Base-by-base conservation (phyloP, 1,284 basidiomycete genomes). In the Neolentinus lepideus region DNA sequence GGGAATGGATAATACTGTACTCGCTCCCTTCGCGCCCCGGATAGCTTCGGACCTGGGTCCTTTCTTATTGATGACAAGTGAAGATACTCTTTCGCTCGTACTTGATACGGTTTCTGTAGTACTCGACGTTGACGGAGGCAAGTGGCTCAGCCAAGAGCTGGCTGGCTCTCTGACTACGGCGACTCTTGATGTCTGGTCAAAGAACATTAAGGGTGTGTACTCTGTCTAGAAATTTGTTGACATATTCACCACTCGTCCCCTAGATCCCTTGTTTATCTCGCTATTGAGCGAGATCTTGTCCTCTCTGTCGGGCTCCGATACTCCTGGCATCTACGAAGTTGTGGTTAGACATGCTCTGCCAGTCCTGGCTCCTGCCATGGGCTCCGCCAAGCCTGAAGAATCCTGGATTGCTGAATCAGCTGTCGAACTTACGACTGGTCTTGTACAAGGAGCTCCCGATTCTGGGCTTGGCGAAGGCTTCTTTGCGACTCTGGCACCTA, bases 61-160 rank as follows among this genome's bases (percentile, higher is more conserved):
- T 0, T 88, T 98, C 67, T 71, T 98, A 24, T 72, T 85, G 8
- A 74, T 84, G 31, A 87, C 93, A 0, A 85, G 88, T 1, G 92
- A 94, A 59, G 93, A 97, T 63, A 93, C 94, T 0, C 79, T 98
- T 12, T 87, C 91, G n/a, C 80, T 98, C 9, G 83, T 98, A 25
- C 75, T 98, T 24, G 94, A 98, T 66, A 88, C 93, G 0, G 72
- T 95, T 50, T 81, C 88, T 1, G 83, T 89, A 1, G 83, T 95
- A 2, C 72, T 94, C 1, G 82, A 86, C 27, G 79, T 96, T 2
- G 84, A 90, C 58, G 78, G 85, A 38, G 84, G 83, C 48, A 77
- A 75, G 45, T 92, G 86, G 84, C 71, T 91, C 56, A 85, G 81
- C 14, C 70, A 69, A 1, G 82, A 84, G 29, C 78, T 84, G 62